Percentiles rank a stretch among this genome's conserved stretches.
These are phyloP conservation scores for Eutrema japonicum DNA, from an alignment of 345 rosid genomes.

Conservation along the genomic window DNA sequence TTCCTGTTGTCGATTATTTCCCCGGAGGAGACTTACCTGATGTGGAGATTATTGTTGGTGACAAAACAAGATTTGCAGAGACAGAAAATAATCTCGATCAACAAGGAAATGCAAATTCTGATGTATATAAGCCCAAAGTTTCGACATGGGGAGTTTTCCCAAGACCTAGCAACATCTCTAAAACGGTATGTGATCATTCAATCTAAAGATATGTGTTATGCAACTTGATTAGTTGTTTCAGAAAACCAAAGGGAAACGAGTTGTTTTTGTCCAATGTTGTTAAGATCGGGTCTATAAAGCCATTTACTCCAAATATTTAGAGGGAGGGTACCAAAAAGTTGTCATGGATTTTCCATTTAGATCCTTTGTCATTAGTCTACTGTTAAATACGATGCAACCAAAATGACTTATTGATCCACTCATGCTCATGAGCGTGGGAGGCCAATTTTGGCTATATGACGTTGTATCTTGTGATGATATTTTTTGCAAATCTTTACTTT, in stretches of 20 bases:
- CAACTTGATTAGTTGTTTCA: background rate
- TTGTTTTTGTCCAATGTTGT: slow-evolving; percentile 1
- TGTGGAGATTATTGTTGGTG: slow-evolving; percentile 91
- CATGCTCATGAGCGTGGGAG: slow-evolving; percentile 6
- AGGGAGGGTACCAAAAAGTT: background rate
- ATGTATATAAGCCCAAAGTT: slow-evolving; percentile 83
- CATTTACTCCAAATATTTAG: background rate
- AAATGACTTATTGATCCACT: slow-evolving; percentile 6
- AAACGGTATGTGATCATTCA: slow-evolving; percentile 52
- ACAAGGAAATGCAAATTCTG: slow-evolving; percentile 48
- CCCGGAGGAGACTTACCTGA: slow-evolving; percentile 66
- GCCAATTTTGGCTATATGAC: slow-evolving; percentile 13
- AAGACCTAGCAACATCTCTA: slow-evolving; percentile 84
- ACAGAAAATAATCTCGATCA: slow-evolving; percentile 46
- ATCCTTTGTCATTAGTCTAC: background rate
- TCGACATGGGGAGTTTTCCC: slow-evolving; percentile 96
- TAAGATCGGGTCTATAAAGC: slow-evolving; percentile 1
- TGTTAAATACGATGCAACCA: slow-evolving; percentile 6
- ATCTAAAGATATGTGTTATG: slow-evolving; percentile 1
- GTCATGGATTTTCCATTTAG: background rate
- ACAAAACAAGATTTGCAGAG: slow-evolving; percentile 58
- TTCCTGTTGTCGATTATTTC: slow-evolving; percentile 62
- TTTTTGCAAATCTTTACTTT: background rate
- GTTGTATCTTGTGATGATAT: background rate
- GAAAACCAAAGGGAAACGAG: background rate